These are phyloP conservation scores for Ogataea minuta DNA, from an alignment of 805 yeast species.

Conservation along the genomic window DNA sequence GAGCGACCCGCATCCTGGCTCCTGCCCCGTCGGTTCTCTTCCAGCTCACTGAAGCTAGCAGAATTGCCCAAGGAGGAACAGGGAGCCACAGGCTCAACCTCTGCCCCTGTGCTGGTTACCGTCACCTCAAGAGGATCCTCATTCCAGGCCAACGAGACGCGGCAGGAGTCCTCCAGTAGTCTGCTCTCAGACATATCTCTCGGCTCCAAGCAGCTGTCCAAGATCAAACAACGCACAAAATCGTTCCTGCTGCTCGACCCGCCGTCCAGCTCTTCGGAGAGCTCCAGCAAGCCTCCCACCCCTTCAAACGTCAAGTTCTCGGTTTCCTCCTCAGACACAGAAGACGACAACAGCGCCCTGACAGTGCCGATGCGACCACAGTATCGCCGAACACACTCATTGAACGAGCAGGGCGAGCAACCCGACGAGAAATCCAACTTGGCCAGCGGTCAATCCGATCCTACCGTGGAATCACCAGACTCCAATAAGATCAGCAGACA, in stretches of 20 bases:
- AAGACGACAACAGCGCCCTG: conserved; percentile 3
- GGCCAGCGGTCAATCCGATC: conserved; percentile 4
- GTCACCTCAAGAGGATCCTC: conserved; percentile 5
- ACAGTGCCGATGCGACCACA: conserved; percentile 16
- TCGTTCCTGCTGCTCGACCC: conserved; percentile 20
- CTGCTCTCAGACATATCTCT: conserved; percentile 13
- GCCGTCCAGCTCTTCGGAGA: conserved; percentile 12
- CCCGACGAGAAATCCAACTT: conserved; percentile 1
- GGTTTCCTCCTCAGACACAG: conserved; percentile 12
- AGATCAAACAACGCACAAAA: conserved; percentile 16
- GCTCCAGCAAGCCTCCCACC: conserved; percentile 5
- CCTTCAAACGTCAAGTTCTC: conserved; percentile 14
- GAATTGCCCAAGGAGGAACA: neutral
- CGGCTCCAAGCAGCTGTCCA: conserved; percentile 12
- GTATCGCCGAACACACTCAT: conserved; percentile 21
- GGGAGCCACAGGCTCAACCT: neutral
- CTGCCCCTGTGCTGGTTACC: conserved; percentile 7
- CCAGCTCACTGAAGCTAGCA: conserved; percentile 6
- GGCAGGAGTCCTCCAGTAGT: conserved; percentile 14
- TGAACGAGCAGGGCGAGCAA: conserved; percentile 16
- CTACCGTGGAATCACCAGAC: conserved; percentile 9
- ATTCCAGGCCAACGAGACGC: conserved; percentile 4
- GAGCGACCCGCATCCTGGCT: conserved; percentile 15
- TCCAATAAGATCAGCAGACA: conserved; percentile 24
- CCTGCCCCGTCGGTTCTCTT: conserved; percentile 16